Conservation (phyloP, 331 rosid genomes). For the Pyracantha coccinea region DNA sequence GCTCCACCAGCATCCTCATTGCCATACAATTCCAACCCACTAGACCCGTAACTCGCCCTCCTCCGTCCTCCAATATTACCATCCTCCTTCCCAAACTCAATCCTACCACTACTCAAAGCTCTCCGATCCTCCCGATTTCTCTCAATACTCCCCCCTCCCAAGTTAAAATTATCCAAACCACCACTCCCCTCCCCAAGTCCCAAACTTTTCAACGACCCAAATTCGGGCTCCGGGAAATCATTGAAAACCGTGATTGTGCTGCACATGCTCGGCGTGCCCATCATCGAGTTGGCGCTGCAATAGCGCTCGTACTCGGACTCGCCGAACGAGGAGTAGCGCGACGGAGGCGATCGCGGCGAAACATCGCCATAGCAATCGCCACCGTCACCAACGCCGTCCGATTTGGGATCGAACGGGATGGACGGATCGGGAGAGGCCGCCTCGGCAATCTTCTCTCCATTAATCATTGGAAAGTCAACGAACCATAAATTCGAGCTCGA, state of each 20-base stretch:
- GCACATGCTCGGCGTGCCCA: slow-evolving; percentile 80
- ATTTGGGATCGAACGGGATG: slow-evolving; percentile 31
- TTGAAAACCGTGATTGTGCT: slow-evolving; percentile 62
- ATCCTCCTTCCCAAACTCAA: slow-evolving; percentile 19
- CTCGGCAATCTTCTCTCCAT: slow-evolving; percentile 31
- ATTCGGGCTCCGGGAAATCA: slow-evolving; percentile 50
- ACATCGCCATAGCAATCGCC: slow-evolving; percentile 12
- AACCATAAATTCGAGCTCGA: neutral
- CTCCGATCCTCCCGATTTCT: slow-evolving; percentile 15
- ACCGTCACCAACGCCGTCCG: slow-evolving; percentile 39
- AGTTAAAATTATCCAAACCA: slow-evolving; percentile 42
- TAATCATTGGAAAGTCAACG: slow-evolving; percentile 27
- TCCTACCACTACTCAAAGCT: slow-evolving; percentile 16
- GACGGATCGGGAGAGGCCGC: slow-evolving; percentile 28
- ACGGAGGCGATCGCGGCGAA: slow-evolving; percentile 12
- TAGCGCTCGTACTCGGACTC: slow-evolving; percentile 88
- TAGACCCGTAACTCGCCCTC: slow-evolving; percentile 28
- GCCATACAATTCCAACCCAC: slow-evolving; percentile 63
- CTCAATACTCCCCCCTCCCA: slow-evolving; percentile 34
- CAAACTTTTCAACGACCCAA: slow-evolving; percentile 22
- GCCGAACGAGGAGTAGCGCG: slow-evolving; percentile 63
- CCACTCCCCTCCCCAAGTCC: slow-evolving; percentile 39
- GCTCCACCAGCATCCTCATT: slow-evolving; percentile 21
- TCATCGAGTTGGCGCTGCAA: slow-evolving; percentile 74
- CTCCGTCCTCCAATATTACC: neutral